phyloP scores from a whole-genome alignment of 495 filamentous ascomycete genomes.

The Lasiosphaeria hispida region DNA sequence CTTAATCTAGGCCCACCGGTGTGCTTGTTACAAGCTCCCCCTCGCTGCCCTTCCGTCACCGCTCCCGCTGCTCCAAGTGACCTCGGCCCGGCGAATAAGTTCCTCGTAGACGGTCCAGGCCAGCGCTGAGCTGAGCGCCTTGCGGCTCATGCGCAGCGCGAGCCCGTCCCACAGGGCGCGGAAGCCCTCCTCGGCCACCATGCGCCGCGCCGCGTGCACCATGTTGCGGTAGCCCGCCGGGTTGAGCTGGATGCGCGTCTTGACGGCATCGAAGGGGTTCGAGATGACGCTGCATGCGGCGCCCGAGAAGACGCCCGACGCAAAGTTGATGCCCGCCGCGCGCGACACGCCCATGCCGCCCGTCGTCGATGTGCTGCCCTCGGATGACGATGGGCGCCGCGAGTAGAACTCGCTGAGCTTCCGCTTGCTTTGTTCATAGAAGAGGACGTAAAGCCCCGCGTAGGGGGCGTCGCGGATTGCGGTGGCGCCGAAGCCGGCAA shows the following conservation, averaged over 20 bases:
- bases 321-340: slow-evolving; percentile 79
- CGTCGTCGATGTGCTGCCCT: not conserved
- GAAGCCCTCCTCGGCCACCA: slow-evolving; percentile 79
- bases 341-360: slow-evolving; percentile 32
- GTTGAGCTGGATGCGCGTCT: slow-evolving; percentile 90
- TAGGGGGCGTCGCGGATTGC: slow-evolving; percentile 93
- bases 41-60: slow-evolving; percentile 4
- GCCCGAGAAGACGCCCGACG: slow-evolving; percentile 71
- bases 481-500: slow-evolving; percentile 90
- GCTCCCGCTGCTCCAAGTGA: slow-evolving; percentile 43
- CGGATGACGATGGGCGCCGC: slow-evolving; percentile 8
- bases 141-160: slow-evolving; percentile 82
- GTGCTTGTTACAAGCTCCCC: slow-evolving; percentile 6
- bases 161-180: slow-evolving; percentile 83
- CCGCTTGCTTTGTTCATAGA: slow-evolving; percentile 88
- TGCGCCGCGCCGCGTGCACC: slow-evolving; percentile 66
- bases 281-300: slow-evolving; percentile 76
- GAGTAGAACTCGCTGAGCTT: slow-evolving; percentile 48
- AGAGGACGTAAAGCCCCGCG: slow-evolving; percentile 88
- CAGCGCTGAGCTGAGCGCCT: slow-evolving; percentile 85
- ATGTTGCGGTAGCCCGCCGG: slow-evolving; percentile 83
- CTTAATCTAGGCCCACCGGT: no score
- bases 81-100: slow-evolving; percentile 73
- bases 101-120: slow-evolving; percentile 98
- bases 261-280: slow-evolving; percentile 95